Evolutionary conservation across 129 eudicot species (phyloP).

Genomic region (Flaveria ramosissima): DNA sequence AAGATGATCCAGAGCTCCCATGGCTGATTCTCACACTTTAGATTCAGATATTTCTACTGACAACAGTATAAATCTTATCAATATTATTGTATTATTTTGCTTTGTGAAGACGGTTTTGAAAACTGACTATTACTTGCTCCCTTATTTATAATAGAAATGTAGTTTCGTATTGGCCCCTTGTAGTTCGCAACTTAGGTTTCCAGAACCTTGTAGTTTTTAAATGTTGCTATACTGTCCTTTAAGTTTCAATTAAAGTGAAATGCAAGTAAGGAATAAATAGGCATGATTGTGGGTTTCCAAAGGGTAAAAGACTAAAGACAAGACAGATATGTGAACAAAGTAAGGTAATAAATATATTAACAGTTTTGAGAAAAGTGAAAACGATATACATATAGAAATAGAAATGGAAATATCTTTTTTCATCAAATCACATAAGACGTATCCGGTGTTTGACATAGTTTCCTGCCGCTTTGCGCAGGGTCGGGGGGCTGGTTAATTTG

Average conservation of each 20-base stretch:
- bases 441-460: no score
- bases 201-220: neutral
- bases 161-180: conserved; percentile 13
- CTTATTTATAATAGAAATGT: conserved; percentile 25
- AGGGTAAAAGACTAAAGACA: no score
- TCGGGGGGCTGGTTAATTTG: no score
- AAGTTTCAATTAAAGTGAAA: neutral
- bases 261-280: neutral
- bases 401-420: no score
- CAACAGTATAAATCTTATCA: conserved; percentile 8
- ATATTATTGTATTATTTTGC: neutral
- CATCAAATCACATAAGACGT: no score
- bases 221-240: neutral
- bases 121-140: neutral
- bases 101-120: conserved; percentile 30
- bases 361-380: no score
- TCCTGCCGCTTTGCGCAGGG: no score
- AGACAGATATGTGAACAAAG: no score
- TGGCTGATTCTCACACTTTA: conserved; percentile 23
- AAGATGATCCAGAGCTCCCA: conserved; percentile 90
- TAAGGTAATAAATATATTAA: no score
- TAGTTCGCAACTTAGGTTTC: neutral
- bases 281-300: no score
- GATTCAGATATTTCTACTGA: conserved; percentile 36
- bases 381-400: no score